Evolutionary conservation across 2,329 filamentous ascomycete species (phyloP), one percentile per base, ranked within the genome.

Genomic region (Monilinia fructicola): DNA sequence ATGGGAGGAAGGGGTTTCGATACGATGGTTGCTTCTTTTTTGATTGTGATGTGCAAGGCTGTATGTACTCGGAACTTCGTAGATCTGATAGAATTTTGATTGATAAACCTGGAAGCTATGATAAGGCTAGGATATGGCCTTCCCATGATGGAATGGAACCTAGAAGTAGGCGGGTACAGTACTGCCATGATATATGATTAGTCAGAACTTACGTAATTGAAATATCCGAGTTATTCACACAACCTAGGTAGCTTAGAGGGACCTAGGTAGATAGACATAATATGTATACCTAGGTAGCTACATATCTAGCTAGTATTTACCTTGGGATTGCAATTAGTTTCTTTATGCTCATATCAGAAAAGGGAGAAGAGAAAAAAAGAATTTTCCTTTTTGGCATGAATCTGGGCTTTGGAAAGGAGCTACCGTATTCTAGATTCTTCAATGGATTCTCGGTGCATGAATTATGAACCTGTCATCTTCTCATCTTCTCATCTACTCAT

Each of bases 311-410:
- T 35, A 35, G 31, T 35, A 35, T 35, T 35, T 35, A 35, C 31
- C 31, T 35, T 35, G 31, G 31, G 9, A 35, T 35, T 35, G 31
- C 31, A 35, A 35, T 35, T 35, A 35, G 9, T 35, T 35, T 7
- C 31, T 35, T 35, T 35, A 35, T 35, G 31, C 31, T 35, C 31
- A 35, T 7, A 5, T 35, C 31, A 35, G 31, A n/a, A 23, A 10
- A 31, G 26, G 35, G 6, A 1, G 2, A 10, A 48, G 21, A 35
- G 5, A 1, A 4, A 48, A 12, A 48, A 18, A 1, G 3, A 35
- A n/a, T n/a, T n/a, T n/a, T 35, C 9, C 31, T 35, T 48, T 35
- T 48, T n/a, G n/a, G 56, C 56, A 59, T 59, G 28, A 59, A 59
- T 48, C 42, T 35, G 21, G 12, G 3, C 11, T 59, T 35, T 48